Percentiles rank a stretch among this genome's conserved stretches.
Evolutionary conservation across 495 filamentous ascomycete genomes (phyloP).

Genomic region (Penicillium verhagenii): DNA sequence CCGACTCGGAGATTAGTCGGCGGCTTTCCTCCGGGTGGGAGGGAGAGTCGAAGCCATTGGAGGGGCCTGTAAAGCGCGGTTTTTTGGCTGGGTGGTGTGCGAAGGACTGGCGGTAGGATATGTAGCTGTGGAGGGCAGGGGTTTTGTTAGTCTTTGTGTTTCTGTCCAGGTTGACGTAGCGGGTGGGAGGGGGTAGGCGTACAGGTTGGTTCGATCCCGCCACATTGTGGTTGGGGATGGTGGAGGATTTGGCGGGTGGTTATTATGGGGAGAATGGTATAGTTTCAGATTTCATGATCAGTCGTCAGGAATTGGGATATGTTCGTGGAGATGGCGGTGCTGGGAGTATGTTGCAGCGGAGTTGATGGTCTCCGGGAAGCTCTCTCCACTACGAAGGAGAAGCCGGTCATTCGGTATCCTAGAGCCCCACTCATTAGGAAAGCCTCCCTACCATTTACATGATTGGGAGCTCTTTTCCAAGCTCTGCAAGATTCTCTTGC

Average conservation of each 20-base stretch:
- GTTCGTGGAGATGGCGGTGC: background rate
- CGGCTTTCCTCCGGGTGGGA: conserved; percentile 74
- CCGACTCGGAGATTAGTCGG: conserved; percentile 73
- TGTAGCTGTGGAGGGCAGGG: conserved; percentile 62
- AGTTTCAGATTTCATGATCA: conserved; percentile 13
- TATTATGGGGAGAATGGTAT: conserved; percentile 17
- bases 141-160: conserved; percentile 11
- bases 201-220: conserved; percentile 99
- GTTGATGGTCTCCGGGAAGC: conserved; percentile 1
- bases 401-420: background rate
- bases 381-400: conserved; percentile 1
- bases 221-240: conserved; percentile 64
- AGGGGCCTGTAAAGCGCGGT: conserved; percentile 62
- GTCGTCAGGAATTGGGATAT: background rate
- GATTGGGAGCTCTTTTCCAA: too few species aligned
- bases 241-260: conserved; percentile 7
- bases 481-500: too few species aligned
- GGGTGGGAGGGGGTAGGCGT: conserved; percentile 18
- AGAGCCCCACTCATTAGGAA: background rate
- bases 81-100: conserved; percentile 90
- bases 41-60: conserved; percentile 65
- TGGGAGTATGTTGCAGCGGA: background rate
- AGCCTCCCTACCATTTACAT: too few species aligned
- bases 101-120: conserved; percentile 98
- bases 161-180: conserved; percentile 8